These are phyloP conservation scores for Rhodamnia rubescens DNA, from an alignment of 345 rosid genomes.

Conservation along the genomic window DNA sequence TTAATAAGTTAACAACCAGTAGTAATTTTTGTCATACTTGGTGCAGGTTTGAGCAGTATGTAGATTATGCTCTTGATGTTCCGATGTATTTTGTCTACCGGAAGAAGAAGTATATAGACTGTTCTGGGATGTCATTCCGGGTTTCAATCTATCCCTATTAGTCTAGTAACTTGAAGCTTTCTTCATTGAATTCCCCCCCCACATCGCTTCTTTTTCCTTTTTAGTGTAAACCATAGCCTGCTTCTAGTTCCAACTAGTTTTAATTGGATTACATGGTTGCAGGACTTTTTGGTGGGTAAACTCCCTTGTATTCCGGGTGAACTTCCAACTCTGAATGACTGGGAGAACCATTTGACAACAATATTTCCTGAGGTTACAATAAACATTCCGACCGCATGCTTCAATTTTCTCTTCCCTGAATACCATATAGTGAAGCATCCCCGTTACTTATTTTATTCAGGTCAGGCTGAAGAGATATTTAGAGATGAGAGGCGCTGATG, in stretches of 20 bases:
- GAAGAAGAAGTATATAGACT: constrained; percentile 75
- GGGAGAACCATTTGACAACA: constrained; percentile 97
- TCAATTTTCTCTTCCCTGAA: background rate
- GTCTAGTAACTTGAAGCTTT: constrained; percentile 19
- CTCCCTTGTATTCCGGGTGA: constrained; percentile 94
- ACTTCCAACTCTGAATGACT: constrained; percentile 80
- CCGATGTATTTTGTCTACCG: constrained; percentile 98
- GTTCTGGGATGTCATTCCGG: constrained; percentile 94
- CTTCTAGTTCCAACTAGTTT: background rate
- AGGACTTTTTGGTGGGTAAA: constrained; percentile 96
- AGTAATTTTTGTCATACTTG: background rate
- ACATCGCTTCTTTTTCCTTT: background rate
- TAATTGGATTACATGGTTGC: constrained; percentile 4
- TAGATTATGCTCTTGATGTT: constrained; percentile 98
- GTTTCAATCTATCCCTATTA: constrained; percentile 46
- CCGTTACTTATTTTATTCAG: constrained; percentile 20
- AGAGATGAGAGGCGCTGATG: constrained; percentile 99
- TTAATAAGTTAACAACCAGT: background rate
- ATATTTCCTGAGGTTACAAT: constrained; percentile 91
- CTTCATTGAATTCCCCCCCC: background rate
- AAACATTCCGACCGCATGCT: constrained; percentile 1
- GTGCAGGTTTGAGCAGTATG: constrained; percentile 96
- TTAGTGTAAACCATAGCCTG: background rate
- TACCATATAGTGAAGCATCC: constrained; percentile 3
- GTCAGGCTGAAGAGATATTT: constrained; percentile 94